Evolutionary conservation across 345 rosid genomes (phyloP).

Genomic region (Melaleuca quinquenervia): DNA sequence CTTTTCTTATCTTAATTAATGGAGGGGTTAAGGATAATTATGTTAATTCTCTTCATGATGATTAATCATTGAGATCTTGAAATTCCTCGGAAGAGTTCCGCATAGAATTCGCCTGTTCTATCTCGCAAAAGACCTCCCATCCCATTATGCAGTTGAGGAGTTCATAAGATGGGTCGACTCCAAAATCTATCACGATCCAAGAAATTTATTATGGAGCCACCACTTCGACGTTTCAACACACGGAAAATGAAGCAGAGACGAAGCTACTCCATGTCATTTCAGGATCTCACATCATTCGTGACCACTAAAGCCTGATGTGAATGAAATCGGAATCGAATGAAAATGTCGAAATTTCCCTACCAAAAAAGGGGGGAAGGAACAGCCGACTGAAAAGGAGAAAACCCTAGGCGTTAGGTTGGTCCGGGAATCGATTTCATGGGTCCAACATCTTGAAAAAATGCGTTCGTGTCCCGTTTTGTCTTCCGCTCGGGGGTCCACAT

Average conservation of each 20-base stretch:
- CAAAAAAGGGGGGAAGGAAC: neutral
- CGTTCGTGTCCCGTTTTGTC: neutral
- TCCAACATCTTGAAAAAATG: neutral
- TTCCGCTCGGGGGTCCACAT: neutral
- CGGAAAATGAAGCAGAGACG: neutral
- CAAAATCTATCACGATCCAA: neutral
- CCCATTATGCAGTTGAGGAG: neutral
- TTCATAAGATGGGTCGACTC: neutral
- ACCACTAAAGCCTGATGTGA: neutral
- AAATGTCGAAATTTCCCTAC: neutral
- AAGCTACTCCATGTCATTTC: neutral
- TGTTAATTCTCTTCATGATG: neutral
- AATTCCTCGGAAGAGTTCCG: neutral
- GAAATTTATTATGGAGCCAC: neutral
- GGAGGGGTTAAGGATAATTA: neutral
- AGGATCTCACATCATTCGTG: neutral
- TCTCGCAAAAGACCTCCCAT: neutral
- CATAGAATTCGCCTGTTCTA: neutral
- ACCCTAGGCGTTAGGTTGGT: neutral
- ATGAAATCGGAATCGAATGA: neutral
- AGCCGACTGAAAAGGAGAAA: neutral
- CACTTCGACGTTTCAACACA: neutral
- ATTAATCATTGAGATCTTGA: neutral
- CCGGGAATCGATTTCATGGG: neutral
- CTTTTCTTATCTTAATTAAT: neutral